Evolutionary conservation across 345 rosid genomes (phyloP).

Genomic region (Dipteronia dyeriana): DNA sequence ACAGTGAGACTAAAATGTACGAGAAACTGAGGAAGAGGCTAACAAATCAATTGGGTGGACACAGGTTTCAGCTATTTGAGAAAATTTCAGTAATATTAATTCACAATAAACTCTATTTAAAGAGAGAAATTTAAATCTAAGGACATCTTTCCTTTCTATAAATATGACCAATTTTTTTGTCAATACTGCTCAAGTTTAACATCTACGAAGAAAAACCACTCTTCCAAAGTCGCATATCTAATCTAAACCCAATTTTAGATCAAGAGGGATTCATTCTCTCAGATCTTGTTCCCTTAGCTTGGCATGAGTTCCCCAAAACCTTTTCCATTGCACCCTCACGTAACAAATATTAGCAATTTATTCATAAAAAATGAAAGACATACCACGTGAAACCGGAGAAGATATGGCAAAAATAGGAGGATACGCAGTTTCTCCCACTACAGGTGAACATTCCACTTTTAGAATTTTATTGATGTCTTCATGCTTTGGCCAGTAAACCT

Average conservation of each 20-base stretch:
- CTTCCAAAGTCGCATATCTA: not conserved
- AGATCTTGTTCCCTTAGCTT: not conserved
- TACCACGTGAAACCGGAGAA: constrained; percentile 80
- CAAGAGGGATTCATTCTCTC: not conserved
- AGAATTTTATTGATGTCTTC: constrained; percentile 77
- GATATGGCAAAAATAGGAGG: constrained; percentile 83
- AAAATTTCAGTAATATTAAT: not conserved
- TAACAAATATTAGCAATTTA: constrained; percentile 10
- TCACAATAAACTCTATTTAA: not conserved
- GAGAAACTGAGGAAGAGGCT: not conserved
- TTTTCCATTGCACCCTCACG: not conserved
- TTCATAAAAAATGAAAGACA: constrained; percentile 11
- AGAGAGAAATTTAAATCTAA: not conserved
- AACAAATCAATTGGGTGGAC: not conserved
- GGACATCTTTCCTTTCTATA: not conserved
- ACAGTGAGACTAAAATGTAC: not conserved
- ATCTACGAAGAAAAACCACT: not conserved
- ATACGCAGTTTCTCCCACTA: constrained; percentile 67
- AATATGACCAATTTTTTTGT: not conserved
- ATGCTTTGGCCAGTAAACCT: constrained; percentile 95
- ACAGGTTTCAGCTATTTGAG: not conserved
- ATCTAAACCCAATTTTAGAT: not conserved
- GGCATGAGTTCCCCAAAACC: not conserved
- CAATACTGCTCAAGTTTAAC: not conserved
- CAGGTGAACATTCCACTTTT: constrained; percentile 77